A percentile compares a stretch with the other conserved stretches of the same genome.
phyloP scores from a whole-genome alignment of 257 asterid genomes.

The Solanum corneliomulleri region DNA sequence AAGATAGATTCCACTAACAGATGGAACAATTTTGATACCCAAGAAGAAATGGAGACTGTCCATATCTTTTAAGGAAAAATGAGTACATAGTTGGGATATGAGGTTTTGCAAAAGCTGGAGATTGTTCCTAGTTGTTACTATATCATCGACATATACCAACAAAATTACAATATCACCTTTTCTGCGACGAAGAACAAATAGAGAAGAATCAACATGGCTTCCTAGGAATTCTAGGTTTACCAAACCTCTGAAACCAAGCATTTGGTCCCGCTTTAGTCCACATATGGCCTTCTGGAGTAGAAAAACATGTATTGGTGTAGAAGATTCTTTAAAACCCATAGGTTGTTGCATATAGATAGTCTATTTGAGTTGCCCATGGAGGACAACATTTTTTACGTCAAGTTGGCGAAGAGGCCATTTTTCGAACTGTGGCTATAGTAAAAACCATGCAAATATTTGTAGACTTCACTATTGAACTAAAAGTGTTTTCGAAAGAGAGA shows the following conservation, averaged over 20 bases:
- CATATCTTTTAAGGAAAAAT: background rate
- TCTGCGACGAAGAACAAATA: no score
- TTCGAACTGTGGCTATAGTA: background rate
- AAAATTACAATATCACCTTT: no score
- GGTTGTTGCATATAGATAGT: background rate
- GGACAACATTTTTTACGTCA: background rate
- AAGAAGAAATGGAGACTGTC: background rate
- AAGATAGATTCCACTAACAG: background rate
- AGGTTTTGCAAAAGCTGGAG: background rate
- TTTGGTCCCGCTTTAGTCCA: background rate
- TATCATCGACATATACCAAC: background rate
- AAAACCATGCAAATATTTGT: background rate
- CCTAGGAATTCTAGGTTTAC: background rate
- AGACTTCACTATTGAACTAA: background rate
- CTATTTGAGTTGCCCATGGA: background rate
- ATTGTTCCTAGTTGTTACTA: background rate
- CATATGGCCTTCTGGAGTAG: background rate
- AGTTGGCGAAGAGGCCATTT: background rate
- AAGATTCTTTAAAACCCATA: background rate
- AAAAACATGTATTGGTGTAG: background rate
- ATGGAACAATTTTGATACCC: background rate
- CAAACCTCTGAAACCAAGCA: background rate
- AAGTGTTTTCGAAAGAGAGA: background rate
- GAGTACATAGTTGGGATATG: background rate
- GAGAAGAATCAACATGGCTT: background rate